Conservation (phyloP, 176 grass and related monocot genomes). For the Sorghum bicolor region DNA sequence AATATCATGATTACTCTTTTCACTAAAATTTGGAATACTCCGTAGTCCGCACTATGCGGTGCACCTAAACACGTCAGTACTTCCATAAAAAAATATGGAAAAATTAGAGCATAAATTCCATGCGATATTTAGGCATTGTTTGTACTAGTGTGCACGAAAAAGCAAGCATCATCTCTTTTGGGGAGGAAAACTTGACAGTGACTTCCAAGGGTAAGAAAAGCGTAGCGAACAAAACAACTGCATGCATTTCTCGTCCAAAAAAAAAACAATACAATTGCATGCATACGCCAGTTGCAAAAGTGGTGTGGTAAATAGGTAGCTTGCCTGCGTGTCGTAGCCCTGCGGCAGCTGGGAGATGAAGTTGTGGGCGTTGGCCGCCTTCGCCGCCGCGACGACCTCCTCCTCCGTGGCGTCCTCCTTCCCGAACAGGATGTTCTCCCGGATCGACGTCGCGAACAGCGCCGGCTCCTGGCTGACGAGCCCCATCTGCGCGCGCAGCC, state of each 20-base stretch:
- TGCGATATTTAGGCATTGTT: not conserved
- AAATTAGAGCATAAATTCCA: not conserved
- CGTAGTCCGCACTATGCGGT: not conserved
- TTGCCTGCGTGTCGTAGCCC: too few relatives aligned
- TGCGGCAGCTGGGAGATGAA: slow-evolving; percentile 69
- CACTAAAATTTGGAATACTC: not conserved
- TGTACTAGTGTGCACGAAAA: not conserved
- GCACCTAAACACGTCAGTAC: not conserved
- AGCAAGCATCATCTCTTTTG: not conserved
- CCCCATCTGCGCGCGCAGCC: slow-evolving; percentile 84
- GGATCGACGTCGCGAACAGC: slow-evolving; percentile 84
- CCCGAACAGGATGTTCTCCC: slow-evolving; percentile 83
- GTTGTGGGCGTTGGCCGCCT: slow-evolving; percentile 85
- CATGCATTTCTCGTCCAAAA: too few relatives aligned
- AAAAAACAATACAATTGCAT: not conserved
- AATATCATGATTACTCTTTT: not conserved
- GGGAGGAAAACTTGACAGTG: not conserved
- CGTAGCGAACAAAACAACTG: not conserved
- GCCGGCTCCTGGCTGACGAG: slow-evolving; percentile 63
- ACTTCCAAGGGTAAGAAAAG: slow-evolving; percentile 26
- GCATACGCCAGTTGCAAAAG: too few relatives aligned
- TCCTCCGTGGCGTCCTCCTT: slow-evolving; percentile 85
- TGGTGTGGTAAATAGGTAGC: not conserved
- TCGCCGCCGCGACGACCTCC: slow-evolving; percentile 57
- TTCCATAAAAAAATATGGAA: not conserved